A percentile compares a stretch with the other conserved stretches of the same genome.
phyloP scores from a whole-genome alignment of 2,329 filamentous ascomycete species.

The Pestalotiopsis sp. region DNA sequence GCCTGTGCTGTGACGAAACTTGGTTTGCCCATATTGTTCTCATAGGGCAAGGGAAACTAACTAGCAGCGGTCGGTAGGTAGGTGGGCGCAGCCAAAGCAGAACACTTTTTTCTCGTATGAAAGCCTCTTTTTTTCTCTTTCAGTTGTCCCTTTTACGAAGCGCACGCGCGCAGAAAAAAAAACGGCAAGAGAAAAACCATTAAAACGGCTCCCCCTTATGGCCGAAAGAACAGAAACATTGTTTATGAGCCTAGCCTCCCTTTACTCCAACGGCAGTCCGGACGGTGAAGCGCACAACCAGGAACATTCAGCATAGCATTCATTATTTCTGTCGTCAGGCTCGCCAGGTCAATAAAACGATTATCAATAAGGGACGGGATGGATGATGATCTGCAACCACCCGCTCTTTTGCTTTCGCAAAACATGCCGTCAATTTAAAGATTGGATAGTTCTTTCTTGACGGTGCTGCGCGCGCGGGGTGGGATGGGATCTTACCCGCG shows the following conservation, averaged over 20 bases:
- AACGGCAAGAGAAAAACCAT: background rate
- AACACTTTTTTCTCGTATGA: background rate
- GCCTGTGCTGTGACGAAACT: background rate
- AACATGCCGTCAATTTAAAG: background rate
- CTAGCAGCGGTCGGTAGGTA: background rate
- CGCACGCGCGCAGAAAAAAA: background rate
- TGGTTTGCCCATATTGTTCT: background rate
- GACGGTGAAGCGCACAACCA: too few species aligned
- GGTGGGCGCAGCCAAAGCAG: background rate
- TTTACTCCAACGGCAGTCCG: background rate
- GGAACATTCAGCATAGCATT: too few species aligned
- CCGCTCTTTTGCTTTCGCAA: background rate
- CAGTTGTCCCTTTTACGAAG: too few species aligned
- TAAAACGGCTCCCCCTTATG: background rate
- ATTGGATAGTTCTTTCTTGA: background rate
- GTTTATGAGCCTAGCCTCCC: background rate
- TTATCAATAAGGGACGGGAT: background rate
- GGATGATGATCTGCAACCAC: slow-evolving; percentile 3
- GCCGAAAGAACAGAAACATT: background rate
- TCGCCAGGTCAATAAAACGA: too few species aligned
- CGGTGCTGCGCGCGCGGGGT: too few species aligned
- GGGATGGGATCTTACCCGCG: background rate
- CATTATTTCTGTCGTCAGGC: too few species aligned
- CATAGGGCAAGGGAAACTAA: background rate
- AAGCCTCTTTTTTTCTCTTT: background rate